Percentiles rank a stretch among this genome's conserved stretches.
phyloP scores from a whole-genome alignment of 306 rosid species.

The Hippophae rhamnoides region DNA sequence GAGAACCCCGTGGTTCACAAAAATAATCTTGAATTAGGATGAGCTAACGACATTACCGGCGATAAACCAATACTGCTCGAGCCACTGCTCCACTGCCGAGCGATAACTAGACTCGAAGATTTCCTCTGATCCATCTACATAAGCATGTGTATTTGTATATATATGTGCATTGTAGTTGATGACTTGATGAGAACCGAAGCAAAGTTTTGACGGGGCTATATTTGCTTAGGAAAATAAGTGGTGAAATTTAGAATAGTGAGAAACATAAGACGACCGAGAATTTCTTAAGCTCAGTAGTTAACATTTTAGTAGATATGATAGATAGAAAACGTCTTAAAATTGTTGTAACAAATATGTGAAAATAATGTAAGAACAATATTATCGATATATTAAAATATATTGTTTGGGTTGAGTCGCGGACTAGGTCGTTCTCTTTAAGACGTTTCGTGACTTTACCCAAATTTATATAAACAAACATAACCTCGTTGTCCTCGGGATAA shows the following conservation, averaged over 20 bases:
- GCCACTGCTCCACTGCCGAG: slow-evolving; percentile 80
- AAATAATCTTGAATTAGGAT: slow-evolving; percentile 55
- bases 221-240: slow-evolving; percentile 35
- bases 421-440: no score
- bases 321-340: no score
- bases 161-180: neutral
- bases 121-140: slow-evolving; percentile 69
- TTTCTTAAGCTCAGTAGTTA: neutral
- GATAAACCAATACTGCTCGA: slow-evolving; percentile 78
- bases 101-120: slow-evolving; percentile 52
- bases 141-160: slow-evolving; percentile 4
- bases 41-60: slow-evolving; percentile 82
- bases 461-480: no score
- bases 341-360: no score
- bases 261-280: slow-evolving; percentile 3
- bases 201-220: slow-evolving; percentile 29
- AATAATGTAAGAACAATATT: no score
- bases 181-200: neutral
- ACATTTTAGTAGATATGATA: no score
- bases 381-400: no score
- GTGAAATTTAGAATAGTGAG: slow-evolving; percentile 1
- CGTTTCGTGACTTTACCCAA: no score
- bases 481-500: no score
- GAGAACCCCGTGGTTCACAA: slow-evolving; percentile 43
- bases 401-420: no score